Conservation (phyloP, 441 rosid genomes). For the Adansonia madagascariensis region DNA sequence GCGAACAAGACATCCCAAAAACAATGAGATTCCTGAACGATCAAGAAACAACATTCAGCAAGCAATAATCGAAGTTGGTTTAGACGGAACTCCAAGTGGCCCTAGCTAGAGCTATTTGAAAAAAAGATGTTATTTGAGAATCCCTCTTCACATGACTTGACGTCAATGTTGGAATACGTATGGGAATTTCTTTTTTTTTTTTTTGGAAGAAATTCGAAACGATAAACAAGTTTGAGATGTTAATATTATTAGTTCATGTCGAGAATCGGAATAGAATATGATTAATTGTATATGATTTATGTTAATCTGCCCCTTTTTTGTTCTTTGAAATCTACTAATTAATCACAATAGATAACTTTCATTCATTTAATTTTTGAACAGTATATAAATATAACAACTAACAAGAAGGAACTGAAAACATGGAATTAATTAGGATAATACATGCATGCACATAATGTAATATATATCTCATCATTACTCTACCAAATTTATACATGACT, state of each 20-base stretch:
- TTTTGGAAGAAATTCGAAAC: not conserved
- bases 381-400: too few species aligned
- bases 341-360: not conserved
- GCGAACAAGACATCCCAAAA: constrained; percentile 5
- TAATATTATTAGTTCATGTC: not conserved
- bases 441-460: not conserved
- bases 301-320: not conserved
- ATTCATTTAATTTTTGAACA: not conserved
- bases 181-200: not conserved
- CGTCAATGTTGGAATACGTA: not conserved
- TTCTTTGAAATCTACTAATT: not conserved
- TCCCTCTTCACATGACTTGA: not conserved
- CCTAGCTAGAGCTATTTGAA: not conserved
- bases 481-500: not conserved
- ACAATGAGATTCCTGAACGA: not conserved
- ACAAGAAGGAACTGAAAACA: not conserved
- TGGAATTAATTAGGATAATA: not conserved
- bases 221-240: not conserved
- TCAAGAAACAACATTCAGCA: not conserved
- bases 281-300: not conserved
- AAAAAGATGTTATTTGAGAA: not conserved
- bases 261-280: not conserved
- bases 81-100: not conserved
- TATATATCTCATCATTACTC: not conserved
- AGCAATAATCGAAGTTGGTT: not conserved